These are phyloP conservation scores for Cutaneotrichosporon sp. DNA, from an alignment of 1,284 basidiomycete species.

Conservation along the genomic window DNA sequence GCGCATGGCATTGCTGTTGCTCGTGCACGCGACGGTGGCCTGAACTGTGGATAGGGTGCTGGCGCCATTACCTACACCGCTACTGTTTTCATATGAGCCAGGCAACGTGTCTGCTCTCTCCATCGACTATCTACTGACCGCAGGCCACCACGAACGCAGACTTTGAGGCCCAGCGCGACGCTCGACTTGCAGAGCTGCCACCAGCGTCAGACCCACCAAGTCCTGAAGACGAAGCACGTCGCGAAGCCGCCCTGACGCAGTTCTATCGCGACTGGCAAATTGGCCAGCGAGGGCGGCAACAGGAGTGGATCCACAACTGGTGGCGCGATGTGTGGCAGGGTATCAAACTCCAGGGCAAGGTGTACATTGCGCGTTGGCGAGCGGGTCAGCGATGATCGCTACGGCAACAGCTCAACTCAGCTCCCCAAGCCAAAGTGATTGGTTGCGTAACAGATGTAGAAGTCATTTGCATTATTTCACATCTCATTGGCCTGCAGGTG, in stretches of 20 bases:
- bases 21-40: background rate
- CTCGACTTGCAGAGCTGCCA: conserved; percentile 31
- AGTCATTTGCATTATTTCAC: too few relatives aligned
- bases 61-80: too few relatives aligned
- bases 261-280: conserved; percentile 47
- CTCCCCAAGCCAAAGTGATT: too few relatives aligned
- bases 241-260: conserved; percentile 34
- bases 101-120: background rate
- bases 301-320: conserved; percentile 40
- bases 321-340: conserved; percentile 43
- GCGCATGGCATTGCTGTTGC: background rate
- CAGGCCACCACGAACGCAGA: conserved; percentile 36
- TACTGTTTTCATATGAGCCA: too few relatives aligned
- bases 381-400: background rate
- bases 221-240: conserved; percentile 24
- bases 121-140: background rate
- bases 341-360: conserved; percentile 34
- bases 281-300: conserved; percentile 29
- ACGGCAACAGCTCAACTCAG: too few relatives aligned
- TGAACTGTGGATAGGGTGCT: background rate
- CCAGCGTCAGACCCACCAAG: conserved; percentile 31
- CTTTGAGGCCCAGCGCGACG: conserved; percentile 33
- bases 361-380: conserved; percentile 21
- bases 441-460: too few relatives aligned
- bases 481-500: too few relatives aligned